Evolutionary conservation across 2,329 filamentous ascomycete genomes (phyloP).

Genomic region (Pyrenophora seminiperda): DNA sequence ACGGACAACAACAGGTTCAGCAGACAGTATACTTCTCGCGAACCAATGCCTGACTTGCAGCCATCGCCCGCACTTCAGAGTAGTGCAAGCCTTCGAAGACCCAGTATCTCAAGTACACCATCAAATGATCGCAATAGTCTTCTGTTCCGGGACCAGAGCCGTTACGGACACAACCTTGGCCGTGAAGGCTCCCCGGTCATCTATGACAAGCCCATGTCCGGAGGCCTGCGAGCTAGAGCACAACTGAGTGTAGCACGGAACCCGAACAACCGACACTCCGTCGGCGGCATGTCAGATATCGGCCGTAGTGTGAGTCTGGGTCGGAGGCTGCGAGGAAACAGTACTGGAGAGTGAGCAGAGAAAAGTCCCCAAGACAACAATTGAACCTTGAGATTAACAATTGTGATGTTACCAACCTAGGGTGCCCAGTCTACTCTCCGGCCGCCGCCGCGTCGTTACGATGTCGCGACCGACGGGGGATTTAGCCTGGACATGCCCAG

Average conservation of each 20-base stretch:
- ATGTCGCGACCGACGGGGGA: slow-evolving; percentile 2
- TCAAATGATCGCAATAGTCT: slow-evolving; percentile 36
- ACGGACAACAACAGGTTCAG: slow-evolving; percentile 26
- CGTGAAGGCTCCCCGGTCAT: slow-evolving; percentile 37
- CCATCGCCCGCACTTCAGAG: slow-evolving; percentile 39
- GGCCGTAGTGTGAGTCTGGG: slow-evolving; percentile 38
- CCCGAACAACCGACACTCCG: slow-evolving; percentile 37
- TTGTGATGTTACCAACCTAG: slow-evolving; percentile 31
- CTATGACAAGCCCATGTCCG: slow-evolving; percentile 37
- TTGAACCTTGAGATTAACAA: slow-evolving; percentile 29
- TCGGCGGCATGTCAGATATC: slow-evolving; percentile 34
- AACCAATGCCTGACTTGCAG: slow-evolving; percentile 46
- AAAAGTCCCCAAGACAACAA: slow-evolving; percentile 5
- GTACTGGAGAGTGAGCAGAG: slow-evolving; percentile 41
- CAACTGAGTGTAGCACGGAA: slow-evolving; percentile 35
- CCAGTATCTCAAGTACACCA: slow-evolving; percentile 30
- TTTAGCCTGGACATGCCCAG: too few species aligned
- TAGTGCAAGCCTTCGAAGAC: slow-evolving; percentile 37
- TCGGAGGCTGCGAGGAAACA: slow-evolving; percentile 36
- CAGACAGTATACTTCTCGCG: slow-evolving; percentile 45
- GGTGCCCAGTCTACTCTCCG: slow-evolving; percentile 31
- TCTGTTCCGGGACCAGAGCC: slow-evolving; percentile 35
- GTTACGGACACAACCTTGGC: slow-evolving; percentile 30
- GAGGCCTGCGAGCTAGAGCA: slow-evolving; percentile 30
- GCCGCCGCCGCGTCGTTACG: slow-evolving; percentile 14